Percentiles rank a stretch among this genome's conserved stretches.
Conservation (phyloP, 2,329 filamentous ascomycete species). For the Penicillium sp. region DNA sequence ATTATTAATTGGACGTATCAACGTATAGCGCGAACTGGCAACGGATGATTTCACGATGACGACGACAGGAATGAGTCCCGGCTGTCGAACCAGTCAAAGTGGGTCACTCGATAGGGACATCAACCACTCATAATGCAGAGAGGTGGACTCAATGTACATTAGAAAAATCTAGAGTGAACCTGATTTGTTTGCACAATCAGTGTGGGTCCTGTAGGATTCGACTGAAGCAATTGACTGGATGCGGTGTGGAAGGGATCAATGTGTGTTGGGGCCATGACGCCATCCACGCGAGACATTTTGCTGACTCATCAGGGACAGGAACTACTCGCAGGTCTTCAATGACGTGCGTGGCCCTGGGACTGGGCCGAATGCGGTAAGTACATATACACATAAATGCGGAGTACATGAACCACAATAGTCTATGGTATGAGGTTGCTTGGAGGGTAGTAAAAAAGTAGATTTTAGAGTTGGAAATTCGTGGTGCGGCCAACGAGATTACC, state of each 20-base stretch:
- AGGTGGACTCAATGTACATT: neutral
- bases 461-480: neutral
- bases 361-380: slow-evolving; percentile 1
- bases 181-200: neutral
- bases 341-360: slow-evolving; percentile 6
- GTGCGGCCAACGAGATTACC: neutral
- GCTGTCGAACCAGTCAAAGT: slow-evolving; percentile 20
- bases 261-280: slow-evolving; percentile 22
- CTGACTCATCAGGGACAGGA: slow-evolving; percentile 3
- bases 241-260: slow-evolving; percentile 15
- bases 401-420: neutral
- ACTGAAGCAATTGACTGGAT: slow-evolving; percentile 1
- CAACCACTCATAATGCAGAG: neutral
- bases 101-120: neutral
- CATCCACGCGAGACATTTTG: slow-evolving; percentile 12
- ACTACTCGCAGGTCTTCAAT: neutral
- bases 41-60: slow-evolving; percentile 46
- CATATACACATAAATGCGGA: neutral
- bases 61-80: slow-evolving; percentile 39
- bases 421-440: neutral
- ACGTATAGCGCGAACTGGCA: neutral
- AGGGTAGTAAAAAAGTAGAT: neutral
- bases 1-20: neutral
- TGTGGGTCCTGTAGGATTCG: neutral
- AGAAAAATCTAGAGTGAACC: neutral